A percentile compares a stretch with the other conserved stretches of the same genome.
These are phyloP conservation scores for Phaffia tasmanica DNA, from an alignment of 768 basidiomycete species.

Conservation along the genomic window DNA sequence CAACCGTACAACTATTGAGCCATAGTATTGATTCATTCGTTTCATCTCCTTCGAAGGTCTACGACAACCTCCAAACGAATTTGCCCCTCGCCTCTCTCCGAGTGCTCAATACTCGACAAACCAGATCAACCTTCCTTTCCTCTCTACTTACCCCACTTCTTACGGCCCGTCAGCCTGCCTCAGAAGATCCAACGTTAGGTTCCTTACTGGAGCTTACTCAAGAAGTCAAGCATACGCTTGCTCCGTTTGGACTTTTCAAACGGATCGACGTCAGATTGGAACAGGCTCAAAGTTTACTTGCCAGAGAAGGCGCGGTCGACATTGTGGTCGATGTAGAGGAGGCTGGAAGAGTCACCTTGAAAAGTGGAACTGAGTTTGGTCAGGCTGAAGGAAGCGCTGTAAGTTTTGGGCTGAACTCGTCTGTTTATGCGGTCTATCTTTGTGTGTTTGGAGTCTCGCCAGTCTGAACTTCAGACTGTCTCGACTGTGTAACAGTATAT, in stretches of 20 bases:
- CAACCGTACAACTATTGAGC: neutral
- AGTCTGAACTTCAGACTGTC: neutral
- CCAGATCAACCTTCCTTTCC: slow-evolving; percentile 69
- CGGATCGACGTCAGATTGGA: slow-evolving; percentile 56
- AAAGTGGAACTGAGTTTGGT: slow-evolving; percentile 80
- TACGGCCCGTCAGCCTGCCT: slow-evolving; percentile 26
- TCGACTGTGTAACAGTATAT: slow-evolving; percentile 47
- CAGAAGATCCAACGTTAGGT: slow-evolving; percentile 45
- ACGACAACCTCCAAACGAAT: slow-evolving; percentile 51
- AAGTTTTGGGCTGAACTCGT: slow-evolving; percentile 36
- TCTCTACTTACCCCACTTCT: slow-evolving; percentile 63
- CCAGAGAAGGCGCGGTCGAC: slow-evolving; percentile 57
- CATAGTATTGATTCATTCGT: neutral
- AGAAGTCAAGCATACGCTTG: slow-evolving; percentile 53
- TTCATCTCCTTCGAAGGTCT: slow-evolving; percentile 1
- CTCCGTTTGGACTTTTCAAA: slow-evolving; percentile 66
- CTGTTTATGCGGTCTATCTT: neutral
- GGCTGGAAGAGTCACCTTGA: slow-evolving; percentile 61
- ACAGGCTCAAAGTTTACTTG: slow-evolving; percentile 47
- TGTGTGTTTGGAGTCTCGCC: neutral
- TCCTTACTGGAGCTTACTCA: slow-evolving; percentile 61
- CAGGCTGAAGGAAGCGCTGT: slow-evolving; percentile 91
- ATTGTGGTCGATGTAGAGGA: slow-evolving; percentile 68
- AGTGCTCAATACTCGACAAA: slow-evolving; percentile 62
- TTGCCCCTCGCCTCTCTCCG: slow-evolving; percentile 64